Evolutionary conservation across 2,329 filamentous ascomycete genomes (phyloP).

Genomic region (Didymella lethalis): DNA sequence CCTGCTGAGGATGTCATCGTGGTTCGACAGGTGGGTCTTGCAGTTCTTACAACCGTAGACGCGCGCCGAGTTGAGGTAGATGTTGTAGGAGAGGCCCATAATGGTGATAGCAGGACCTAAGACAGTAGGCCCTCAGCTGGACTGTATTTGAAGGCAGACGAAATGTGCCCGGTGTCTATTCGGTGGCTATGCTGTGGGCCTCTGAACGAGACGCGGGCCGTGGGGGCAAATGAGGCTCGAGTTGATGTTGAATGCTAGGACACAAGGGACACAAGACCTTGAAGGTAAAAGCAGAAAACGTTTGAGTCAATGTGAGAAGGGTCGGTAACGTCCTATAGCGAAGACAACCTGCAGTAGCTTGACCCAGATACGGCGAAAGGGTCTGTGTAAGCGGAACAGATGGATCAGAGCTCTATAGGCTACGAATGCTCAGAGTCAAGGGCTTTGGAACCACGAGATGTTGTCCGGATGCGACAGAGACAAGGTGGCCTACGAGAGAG

Average conservation of each 20-base stretch:
- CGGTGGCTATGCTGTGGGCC: conserved; percentile 11
- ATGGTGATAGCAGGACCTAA: background rate
- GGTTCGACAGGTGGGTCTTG: conserved; percentile 94
- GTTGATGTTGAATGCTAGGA: conserved; percentile 6
- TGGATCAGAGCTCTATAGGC: background rate
- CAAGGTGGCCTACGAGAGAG: background rate
- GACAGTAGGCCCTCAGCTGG: background rate
- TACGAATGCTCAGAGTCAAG: background rate
- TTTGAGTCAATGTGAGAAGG: background rate
- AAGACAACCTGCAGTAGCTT: conserved; percentile 3
- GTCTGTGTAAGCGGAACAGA: background rate
- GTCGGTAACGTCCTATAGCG: background rate
- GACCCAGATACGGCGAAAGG: background rate
- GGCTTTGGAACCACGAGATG: background rate
- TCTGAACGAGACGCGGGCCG: conserved; percentile 8
- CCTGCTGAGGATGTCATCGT: conserved; percentile 93
- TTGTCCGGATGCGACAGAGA: background rate
- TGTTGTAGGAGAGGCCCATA: conserved; percentile 92
- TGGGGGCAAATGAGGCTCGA: conserved; percentile 7
- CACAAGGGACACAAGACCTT: conserved; percentile 2
- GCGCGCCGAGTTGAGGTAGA: conserved; percentile 83
- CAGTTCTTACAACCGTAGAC: conserved; percentile 93
- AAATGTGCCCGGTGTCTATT: conserved; percentile 2
- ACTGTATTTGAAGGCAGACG: background rate
- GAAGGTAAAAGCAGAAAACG: background rate